Conservation (phyloP, 2,329 filamentous ascomycete genomes). For the Colletotrichum chrysophilum region DNA sequence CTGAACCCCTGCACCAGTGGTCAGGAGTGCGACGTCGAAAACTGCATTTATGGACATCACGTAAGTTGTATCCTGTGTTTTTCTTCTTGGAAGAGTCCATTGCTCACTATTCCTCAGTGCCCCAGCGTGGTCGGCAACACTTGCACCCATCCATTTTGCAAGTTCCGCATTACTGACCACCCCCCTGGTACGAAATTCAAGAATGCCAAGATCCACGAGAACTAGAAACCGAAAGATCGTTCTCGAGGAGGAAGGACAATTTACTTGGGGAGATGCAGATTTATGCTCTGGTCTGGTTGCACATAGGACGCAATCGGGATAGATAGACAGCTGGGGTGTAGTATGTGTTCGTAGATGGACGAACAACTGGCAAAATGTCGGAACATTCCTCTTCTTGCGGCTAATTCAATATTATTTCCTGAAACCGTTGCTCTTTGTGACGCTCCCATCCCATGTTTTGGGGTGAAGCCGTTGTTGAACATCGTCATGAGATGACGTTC, state of each 20-base stretch:
- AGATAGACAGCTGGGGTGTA: not conserved
- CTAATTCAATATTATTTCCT: not conserved
- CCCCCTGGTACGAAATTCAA: constrained; percentile 61
- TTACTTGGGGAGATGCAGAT: not conserved
- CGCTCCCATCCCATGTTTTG: not conserved
- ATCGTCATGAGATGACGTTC: not conserved
- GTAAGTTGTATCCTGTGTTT: constrained; percentile 41
- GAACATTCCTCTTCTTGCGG: not conserved
- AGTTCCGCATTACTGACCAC: constrained; percentile 58
- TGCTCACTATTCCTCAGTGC: constrained; percentile 43
- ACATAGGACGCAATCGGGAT: not conserved
- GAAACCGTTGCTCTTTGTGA: not conserved
- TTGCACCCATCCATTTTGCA: constrained; percentile 61
- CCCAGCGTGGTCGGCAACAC: constrained; percentile 55
- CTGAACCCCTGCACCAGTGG: constrained; percentile 62
- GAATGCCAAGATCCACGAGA: constrained; percentile 37
- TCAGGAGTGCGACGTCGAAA: constrained; percentile 61
- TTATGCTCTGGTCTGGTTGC: not conserved
- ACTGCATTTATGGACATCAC: constrained; percentile 69
- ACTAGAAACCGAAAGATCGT: constrained; percentile 25
- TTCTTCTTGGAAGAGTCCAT: not conserved
- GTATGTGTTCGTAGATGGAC: not conserved
- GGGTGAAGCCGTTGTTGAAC: not conserved
- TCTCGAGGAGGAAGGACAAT: not conserved
- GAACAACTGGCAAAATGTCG: not conserved